Conservation (phyloP, 1,284 basidiomycete species). For the Schizophyllum amplum region DNA sequence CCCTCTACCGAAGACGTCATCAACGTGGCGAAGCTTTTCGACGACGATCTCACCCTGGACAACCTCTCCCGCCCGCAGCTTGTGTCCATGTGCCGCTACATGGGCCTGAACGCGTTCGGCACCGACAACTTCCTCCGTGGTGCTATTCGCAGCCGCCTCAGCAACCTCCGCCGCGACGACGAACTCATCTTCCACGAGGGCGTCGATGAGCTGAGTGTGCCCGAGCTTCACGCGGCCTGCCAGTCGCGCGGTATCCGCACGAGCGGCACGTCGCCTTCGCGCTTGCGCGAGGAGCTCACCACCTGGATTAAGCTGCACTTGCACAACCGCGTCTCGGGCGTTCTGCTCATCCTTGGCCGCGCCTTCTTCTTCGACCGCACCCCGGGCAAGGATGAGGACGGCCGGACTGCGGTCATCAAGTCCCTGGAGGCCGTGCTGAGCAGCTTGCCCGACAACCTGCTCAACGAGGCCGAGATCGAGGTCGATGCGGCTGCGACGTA, state of each 20-base stretch:
- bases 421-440: conserved; percentile 88
- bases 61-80: conserved; percentile 96
- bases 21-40: conserved; percentile 93
- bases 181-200: conserved; percentile 88
- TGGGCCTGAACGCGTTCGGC: conserved; percentile 97
- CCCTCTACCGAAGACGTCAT: conserved; percentile 87
- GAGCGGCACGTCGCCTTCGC: conserved; percentile 72
- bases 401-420: conserved; percentile 67
- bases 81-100: conserved; percentile 95
- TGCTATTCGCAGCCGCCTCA: conserved; percentile 81
- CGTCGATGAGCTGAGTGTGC: conserved; percentile 82
- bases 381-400: conserved; percentile 65
- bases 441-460: conserved; percentile 89
- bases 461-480: conserved; percentile 95
- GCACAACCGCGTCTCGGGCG: conserved; percentile 84
- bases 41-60: conserved; percentile 96
- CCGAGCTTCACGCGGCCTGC: conserved; percentile 89
- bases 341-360: conserved; percentile 85
- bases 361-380: conserved; percentile 92
- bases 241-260: conserved; percentile 94
- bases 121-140: conserved; percentile 98
- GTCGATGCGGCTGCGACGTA: conserved; percentile 93
- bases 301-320: conserved; percentile 96
- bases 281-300: conserved; percentile 80
- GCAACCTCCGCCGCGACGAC: conserved; percentile 87